phyloP scores from a whole-genome alignment of 768 basidiomycete genomes.

The Serendipita sp. region DNA sequence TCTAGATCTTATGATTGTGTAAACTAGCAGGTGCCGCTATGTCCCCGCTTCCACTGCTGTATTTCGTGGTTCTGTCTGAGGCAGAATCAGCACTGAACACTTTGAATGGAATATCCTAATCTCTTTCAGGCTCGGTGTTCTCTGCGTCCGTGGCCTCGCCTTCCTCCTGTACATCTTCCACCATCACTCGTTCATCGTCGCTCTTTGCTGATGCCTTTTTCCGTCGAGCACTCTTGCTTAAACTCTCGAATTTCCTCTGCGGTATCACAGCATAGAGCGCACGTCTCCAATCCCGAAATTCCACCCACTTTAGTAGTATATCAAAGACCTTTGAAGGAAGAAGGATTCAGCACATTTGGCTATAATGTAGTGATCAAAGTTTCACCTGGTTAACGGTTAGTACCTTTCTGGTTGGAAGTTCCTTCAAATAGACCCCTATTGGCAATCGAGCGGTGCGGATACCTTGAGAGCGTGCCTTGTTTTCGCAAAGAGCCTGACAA shows the following conservation, averaged over 20 bases:
- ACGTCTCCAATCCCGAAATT: constrained; percentile 67
- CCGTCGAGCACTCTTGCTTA: constrained; percentile 38
- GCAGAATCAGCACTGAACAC: no score
- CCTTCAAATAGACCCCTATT: constrained; percentile 77
- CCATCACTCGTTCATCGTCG: constrained; percentile 10
- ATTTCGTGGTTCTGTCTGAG: no score
- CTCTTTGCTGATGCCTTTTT: constrained; percentile 12
- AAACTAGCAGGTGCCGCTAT: no score
- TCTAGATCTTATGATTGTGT: no score
- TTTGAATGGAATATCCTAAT: no score
- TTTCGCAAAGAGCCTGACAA: constrained; percentile 59
- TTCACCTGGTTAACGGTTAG: constrained; percentile 85
- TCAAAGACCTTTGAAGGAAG: constrained; percentile 45
- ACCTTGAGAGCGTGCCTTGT: constrained; percentile 61
- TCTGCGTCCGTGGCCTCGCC: not conserved
- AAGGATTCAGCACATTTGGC: not conserved
- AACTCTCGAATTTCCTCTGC: constrained; percentile 69
- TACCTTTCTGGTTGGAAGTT: constrained; percentile 81
- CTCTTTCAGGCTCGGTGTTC: no score
- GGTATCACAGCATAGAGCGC: constrained; percentile 86
- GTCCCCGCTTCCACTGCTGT: no score
- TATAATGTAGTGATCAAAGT: constrained; percentile 4
- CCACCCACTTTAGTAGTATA: constrained; percentile 82
- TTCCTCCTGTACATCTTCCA: constrained; percentile 6
- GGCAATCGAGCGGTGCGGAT: constrained; percentile 82